Evolutionary conservation across 345 rosid species (phyloP).

Genomic region (Pseudoturritis turrita): DNA sequence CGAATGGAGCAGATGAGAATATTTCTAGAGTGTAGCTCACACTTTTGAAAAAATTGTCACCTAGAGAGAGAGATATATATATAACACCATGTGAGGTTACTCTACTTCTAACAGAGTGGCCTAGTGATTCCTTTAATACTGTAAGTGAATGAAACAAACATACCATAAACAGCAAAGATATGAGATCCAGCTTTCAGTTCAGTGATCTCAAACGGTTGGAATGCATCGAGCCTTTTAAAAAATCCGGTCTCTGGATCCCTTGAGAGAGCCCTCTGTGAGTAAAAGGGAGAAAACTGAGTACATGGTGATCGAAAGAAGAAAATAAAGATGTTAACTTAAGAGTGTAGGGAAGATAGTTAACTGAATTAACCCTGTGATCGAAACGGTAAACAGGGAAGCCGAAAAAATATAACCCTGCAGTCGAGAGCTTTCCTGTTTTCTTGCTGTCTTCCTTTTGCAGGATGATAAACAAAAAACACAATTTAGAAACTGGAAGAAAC

Average conservation of each 20-base stretch:
- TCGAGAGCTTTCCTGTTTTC: slow-evolving; percentile 71
- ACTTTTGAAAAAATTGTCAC: slow-evolving; percentile 91
- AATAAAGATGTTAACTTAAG: neutral
- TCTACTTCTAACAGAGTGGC: neutral
- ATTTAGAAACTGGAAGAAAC: neutral
- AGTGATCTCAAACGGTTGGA: slow-evolving; percentile 92
- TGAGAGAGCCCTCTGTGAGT: slow-evolving; percentile 60
- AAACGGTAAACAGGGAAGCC: slow-evolving; percentile 89
- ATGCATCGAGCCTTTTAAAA: slow-evolving; percentile 86
- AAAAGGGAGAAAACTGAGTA: slow-evolving; percentile 11
- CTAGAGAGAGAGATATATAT: slow-evolving; percentile 36
- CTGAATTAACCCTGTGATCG: slow-evolving; percentile 70
- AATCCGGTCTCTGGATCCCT: slow-evolving; percentile 91
- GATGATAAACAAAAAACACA: neutral
- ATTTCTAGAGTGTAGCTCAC: slow-evolving; percentile 86
- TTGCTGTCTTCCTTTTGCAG: slow-evolving; percentile 72
- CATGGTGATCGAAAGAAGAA: neutral
- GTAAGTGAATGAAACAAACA: slow-evolving; percentile 23
- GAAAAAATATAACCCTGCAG: slow-evolving; percentile 90
- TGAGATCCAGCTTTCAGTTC: slow-evolving; percentile 85
- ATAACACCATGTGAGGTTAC: slow-evolving; percentile 6
- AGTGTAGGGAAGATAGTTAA: slow-evolving; percentile 33
- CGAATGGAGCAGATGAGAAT: slow-evolving; percentile 71
- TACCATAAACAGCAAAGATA: slow-evolving; percentile 91
- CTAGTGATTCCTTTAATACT: neutral